Evolutionary conservation across 805 yeast genomes (phyloP), one percentile per base, ranked within the genome.

Genomic region (Candida peoriensis): DNA sequence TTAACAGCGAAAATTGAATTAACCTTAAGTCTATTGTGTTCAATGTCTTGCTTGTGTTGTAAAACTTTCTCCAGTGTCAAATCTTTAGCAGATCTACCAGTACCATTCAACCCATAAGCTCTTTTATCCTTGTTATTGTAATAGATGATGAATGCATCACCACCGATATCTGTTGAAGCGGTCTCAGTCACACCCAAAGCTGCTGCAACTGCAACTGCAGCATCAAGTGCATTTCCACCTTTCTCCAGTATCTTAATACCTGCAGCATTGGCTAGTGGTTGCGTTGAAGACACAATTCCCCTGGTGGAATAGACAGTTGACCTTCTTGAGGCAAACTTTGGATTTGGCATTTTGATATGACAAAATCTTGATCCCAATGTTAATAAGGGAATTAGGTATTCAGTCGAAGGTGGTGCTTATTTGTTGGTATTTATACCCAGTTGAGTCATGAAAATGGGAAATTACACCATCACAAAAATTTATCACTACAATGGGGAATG

Each of bases 181-280:
- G 82, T 81, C 44, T 76, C 83, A 5, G 72, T 57, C 12, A 76
- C 68, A 41, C 75, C 63, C 7, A 77, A 54, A 4, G 72, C 74
- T 4, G 81, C 79, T 5, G 76, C 64, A 3, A 72, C 71, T 0
- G 83, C 81, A 16, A 76, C 72, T 10, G 76, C 70, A 11, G 82
- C 82, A 47, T 77, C 83, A 12, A 76, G 76, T 41, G 78, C 73
- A 53, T 84, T 84, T 5, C 95, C 93, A 4, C 94, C 93, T 41
- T 63, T 61, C 17, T 72, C 76, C 20, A 84, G 66, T 23, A 83
- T 72, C 51, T 70, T 69, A 21, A 80, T 55, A 4, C 87, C 89
- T 0, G 88, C 90, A 1, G 83, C 76, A 34, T 76, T 75, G 22
- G 93, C 94, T 32, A 80, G 57, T 4, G 90, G 85, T 57, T 85